phyloP scores from a whole-genome alignment of 2,329 filamentous ascomycete genomes.

The Drechslerella stenobrocha region DNA sequence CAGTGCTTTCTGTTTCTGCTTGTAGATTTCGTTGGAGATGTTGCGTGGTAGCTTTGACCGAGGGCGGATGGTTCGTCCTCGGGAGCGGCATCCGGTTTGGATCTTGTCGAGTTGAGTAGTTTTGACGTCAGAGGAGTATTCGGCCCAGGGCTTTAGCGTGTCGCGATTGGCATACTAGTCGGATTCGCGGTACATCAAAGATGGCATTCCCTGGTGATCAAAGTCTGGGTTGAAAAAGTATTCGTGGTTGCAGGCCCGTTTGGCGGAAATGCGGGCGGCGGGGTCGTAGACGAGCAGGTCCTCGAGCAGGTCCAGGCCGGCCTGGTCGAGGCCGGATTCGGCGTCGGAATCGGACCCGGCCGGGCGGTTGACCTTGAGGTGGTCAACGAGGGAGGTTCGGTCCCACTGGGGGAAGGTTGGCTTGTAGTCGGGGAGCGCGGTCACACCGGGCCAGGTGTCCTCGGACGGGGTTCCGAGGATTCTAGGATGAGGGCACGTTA shows the following conservation, averaged over 20 bases:
- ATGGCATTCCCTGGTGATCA: constrained; percentile 50
- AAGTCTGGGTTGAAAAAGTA: constrained; percentile 67
- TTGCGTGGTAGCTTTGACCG: neutral
- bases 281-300: constrained; percentile 83
- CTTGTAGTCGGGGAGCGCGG: constrained; percentile 94
- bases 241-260: constrained; percentile 79
- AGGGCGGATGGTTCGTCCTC: neutral
- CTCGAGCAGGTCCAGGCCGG: constrained; percentile 69
- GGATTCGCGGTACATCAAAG: constrained; percentile 43
- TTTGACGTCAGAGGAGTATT: constrained; percentile 21
- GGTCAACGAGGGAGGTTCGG: constrained; percentile 66
- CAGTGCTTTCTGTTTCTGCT: constrained; percentile 10
- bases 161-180: constrained; percentile 43
- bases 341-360: no score
- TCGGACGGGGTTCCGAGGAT: constrained; percentile 82
- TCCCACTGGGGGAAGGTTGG: constrained; percentile 88
- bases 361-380: no score
- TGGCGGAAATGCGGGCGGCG: constrained; percentile 81
- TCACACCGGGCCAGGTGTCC: constrained; percentile 82
- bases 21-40: neutral
- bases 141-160: constrained; percentile 10
- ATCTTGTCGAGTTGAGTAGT: constrained; percentile 20
- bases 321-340: constrained; percentile 73
- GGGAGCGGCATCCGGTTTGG: constrained; percentile 6
- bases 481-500: constrained; percentile 55